These are phyloP conservation scores for Clonostachys rhizophaga DNA, from an alignment of 2,329 filamentous ascomycete genomes.

Conservation along the genomic window DNA sequence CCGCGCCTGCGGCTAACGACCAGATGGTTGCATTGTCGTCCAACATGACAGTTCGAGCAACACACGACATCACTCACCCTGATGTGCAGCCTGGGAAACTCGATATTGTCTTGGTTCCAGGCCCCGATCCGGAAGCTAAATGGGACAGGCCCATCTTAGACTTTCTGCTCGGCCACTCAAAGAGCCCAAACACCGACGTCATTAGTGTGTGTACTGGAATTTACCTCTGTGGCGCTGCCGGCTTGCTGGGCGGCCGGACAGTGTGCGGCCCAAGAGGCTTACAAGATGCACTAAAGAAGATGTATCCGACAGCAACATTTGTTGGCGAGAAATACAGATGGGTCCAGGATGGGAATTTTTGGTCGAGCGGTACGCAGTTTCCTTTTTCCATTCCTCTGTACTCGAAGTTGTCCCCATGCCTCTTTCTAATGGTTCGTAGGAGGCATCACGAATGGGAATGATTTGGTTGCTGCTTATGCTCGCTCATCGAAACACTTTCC, in stretches of 20 bases:
- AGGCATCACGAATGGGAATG: conserved; percentile 51
- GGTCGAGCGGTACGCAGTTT: conserved; percentile 39
- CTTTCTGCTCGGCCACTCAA: conserved; percentile 37
- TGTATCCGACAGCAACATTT: conserved; percentile 31
- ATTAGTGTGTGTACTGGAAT: conserved; percentile 47
- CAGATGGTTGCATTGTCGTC: conserved; percentile 35
- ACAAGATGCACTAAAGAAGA: conserved; percentile 28
- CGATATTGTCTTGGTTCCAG: conserved; percentile 46
- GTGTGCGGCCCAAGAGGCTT: conserved; percentile 41
- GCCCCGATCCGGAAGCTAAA: conserved; percentile 31
- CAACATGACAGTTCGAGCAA: conserved; percentile 26
- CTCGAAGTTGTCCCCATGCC: no score
- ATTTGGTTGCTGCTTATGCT: conserved; percentile 47
- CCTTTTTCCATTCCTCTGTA: no score
- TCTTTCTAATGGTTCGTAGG: conserved; percentile 18
- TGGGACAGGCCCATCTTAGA: conserved; percentile 24
- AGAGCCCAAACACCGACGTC: conserved; percentile 34
- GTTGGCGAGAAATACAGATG: conserved; percentile 42
- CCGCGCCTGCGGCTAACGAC: conserved; percentile 21
- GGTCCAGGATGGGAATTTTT: conserved; percentile 47
- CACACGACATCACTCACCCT: conserved; percentile 35
- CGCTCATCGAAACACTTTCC: conserved; percentile 36
- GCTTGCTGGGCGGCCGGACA: conserved; percentile 36
- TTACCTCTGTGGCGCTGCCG: conserved; percentile 41
- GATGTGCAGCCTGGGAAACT: conserved; percentile 44